Evolutionary conservation across 345 rosid genomes (phyloP).

Genomic region (Lepidium aucheri): DNA sequence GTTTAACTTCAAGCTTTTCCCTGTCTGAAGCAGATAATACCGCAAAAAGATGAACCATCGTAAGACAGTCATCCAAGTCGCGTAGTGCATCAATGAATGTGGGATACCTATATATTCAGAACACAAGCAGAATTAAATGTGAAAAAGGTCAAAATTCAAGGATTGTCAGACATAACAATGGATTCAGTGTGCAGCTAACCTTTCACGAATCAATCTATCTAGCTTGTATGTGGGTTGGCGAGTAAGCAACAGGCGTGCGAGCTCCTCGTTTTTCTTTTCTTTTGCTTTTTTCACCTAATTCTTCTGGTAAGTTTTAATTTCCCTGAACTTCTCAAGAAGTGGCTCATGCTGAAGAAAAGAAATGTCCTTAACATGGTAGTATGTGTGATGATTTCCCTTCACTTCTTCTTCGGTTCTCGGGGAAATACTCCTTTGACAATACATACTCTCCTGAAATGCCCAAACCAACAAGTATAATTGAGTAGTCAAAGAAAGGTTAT

Average conservation of each 20-base stretch:
- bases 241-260: slow-evolving; percentile 46
- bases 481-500: not conserved
- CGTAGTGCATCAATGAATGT: slow-evolving; percentile 80
- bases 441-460: slow-evolving; percentile 55
- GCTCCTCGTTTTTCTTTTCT: slow-evolving; percentile 75
- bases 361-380: slow-evolving; percentile 90
- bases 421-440: slow-evolving; percentile 86
- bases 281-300: slow-evolving; percentile 74
- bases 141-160: not conserved
- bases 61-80: slow-evolving; percentile 92
- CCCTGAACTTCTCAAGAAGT: slow-evolving; percentile 78
- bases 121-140: not conserved
- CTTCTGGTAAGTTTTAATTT: slow-evolving; percentile 57
- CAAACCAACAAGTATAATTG: not conserved
- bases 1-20: slow-evolving; percentile 65
- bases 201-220: slow-evolving; percentile 65
- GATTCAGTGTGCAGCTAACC: slow-evolving; percentile 34
- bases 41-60: slow-evolving; percentile 93
- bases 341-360: slow-evolving; percentile 79
- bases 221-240: slow-evolving; percentile 69
- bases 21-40: slow-evolving; percentile 77
- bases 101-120: slow-evolving; percentile 57
- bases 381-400: slow-evolving; percentile 88
- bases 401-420: slow-evolving; percentile 89
- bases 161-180: not conserved